Evolutionary conservation across 2,329 filamentous ascomycete genomes (phyloP).

Genomic region (Dryadomyces quercus-mongolicae): DNA sequence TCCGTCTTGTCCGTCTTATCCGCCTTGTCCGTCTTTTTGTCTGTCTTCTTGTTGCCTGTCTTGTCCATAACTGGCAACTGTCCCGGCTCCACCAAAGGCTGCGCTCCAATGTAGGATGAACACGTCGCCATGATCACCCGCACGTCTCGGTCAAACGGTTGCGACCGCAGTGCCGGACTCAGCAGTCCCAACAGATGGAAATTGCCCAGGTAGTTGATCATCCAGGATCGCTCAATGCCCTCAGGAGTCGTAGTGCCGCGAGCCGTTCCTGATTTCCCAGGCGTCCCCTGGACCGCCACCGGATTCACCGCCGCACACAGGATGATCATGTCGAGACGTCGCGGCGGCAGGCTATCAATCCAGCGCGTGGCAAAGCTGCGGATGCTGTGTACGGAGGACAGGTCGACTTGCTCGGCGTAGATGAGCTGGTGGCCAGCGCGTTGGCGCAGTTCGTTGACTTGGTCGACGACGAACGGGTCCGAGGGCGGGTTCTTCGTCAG

Average conservation of each 20-base stretch:
- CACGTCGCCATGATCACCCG: conserved; percentile 80
- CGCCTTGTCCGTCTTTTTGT: background rate
- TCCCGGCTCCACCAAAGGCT: conserved; percentile 44
- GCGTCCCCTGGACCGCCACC: background rate
- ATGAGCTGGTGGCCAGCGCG: conserved; percentile 74
- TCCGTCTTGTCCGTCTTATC: background rate
- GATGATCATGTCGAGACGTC: conserved; percentile 81
- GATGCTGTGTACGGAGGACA: conserved; percentile 79
- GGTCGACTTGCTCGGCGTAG: conserved; percentile 89
- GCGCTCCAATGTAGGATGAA: conserved; percentile 72
- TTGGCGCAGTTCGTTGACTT: conserved; percentile 74
- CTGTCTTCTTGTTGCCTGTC: background rate
- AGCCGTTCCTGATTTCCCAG: conserved; percentile 52
- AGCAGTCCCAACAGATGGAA: conserved; percentile 90
- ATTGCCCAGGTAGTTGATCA: conserved; percentile 89
- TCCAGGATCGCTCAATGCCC: conserved; percentile 82
- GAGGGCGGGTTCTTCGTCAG: conserved; percentile 71
- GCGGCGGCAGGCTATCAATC: conserved; percentile 88
- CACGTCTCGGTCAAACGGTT: conserved; percentile 89
- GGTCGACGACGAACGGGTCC: conserved; percentile 85
- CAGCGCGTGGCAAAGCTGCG: conserved; percentile 91
- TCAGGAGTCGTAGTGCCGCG: conserved; percentile 48
- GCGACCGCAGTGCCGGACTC: conserved; percentile 77
- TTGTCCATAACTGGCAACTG: background rate
- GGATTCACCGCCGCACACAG: conserved; percentile 55